Conservation (phyloP, 176 grass and related monocot species). For the Zizania latifolia region DNA sequence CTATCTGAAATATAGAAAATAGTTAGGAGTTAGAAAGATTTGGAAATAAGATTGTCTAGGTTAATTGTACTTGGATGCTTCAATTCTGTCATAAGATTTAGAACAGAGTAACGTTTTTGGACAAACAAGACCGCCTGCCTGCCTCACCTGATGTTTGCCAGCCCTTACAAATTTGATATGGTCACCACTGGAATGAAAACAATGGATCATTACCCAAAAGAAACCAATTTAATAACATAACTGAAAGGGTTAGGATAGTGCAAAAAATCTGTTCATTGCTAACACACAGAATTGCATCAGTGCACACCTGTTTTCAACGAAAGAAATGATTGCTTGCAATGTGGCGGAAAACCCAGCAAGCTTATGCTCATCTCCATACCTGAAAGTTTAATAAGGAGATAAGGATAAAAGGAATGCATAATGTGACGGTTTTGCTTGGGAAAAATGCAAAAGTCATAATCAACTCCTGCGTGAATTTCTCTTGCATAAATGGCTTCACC, state of each 20-base stretch:
- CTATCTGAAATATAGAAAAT: constrained; percentile 52
- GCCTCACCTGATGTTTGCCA: constrained; percentile 82
- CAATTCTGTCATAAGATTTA: background rate
- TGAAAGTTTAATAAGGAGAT: constrained; percentile 40
- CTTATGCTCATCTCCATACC: constrained; percentile 97
- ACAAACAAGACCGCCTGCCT: background rate
- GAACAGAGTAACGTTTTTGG: background rate
- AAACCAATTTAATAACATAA: background rate
- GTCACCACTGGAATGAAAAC: constrained; percentile 58
- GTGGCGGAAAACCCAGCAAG: constrained; percentile 98
- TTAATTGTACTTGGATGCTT: background rate
- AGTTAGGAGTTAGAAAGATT: background rate
- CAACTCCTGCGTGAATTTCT: background rate
- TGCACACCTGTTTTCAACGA: constrained; percentile 82
- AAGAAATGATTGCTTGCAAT: constrained; percentile 93
- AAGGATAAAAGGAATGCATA: background rate
- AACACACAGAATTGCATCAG: background rate
- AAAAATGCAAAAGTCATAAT: background rate
- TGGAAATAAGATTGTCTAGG: background rate
- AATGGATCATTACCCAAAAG: background rate
- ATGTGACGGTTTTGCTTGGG: background rate
- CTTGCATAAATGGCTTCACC: constrained; percentile 28
- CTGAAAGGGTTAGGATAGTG: background rate
- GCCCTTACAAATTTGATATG: constrained; percentile 90
- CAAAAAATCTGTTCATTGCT: background rate